Conservation (phyloP, 83 land plant species). For the Isoetes engelmannii region DNA sequence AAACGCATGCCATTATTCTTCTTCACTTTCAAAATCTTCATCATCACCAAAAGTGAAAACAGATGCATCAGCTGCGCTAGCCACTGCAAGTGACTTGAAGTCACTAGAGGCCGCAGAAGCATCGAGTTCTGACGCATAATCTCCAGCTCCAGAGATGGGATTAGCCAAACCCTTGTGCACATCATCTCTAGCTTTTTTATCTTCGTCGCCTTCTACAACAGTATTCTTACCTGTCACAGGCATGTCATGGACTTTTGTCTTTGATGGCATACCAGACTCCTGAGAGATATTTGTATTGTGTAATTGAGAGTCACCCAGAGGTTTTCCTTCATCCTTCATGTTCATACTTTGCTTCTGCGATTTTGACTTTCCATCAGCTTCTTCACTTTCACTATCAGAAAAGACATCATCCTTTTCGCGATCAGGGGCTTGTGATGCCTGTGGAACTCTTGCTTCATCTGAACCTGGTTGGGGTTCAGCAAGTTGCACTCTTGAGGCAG, state of each 20-base stretch:
- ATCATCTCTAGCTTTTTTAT: neutral
- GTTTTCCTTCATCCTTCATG: too few species aligned
- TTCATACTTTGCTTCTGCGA: too few species aligned
- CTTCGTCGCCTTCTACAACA: neutral
- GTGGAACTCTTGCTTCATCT: neutral
- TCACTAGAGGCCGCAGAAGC: slow-evolving; percentile 47
- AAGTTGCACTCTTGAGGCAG: slow-evolving; percentile 18
- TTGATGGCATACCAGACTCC: neutral
- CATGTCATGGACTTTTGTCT: neutral
- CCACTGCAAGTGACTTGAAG: slow-evolving; percentile 86
- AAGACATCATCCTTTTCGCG: slow-evolving; percentile 72
- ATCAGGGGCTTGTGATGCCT: slow-evolving; percentile 25
- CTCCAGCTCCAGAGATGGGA: neutral
- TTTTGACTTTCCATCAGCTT: slow-evolving; percentile 4
- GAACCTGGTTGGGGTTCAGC: slow-evolving; percentile 24
- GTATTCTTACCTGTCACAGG: neutral
- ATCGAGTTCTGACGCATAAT: slow-evolving; percentile 14
- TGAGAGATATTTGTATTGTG: too few species aligned
- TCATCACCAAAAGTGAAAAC: slow-evolving; percentile 97
- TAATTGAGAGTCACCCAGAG: too few species aligned
- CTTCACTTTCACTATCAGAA: slow-evolving; percentile 72
- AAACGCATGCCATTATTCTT: slow-evolving; percentile 9
- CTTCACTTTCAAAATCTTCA: slow-evolving; percentile 92
- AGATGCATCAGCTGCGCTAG: slow-evolving; percentile 78
- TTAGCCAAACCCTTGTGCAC: neutral